Base-by-base conservation (phyloP, 306 rosid genomes). In the Geum urbanum region DNA sequence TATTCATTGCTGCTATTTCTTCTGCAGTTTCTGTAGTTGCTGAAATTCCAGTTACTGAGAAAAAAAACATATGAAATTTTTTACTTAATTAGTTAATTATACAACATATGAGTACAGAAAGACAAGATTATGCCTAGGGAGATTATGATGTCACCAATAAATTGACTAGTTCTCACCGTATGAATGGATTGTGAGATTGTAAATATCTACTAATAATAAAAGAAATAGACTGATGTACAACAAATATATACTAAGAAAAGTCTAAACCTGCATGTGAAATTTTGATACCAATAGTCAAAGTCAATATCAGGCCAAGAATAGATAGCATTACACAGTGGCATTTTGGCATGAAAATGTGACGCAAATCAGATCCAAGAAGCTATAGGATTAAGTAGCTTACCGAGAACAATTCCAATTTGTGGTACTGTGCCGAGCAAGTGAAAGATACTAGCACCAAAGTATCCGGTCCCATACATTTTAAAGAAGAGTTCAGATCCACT, bases 381-480 rank as follows among this genome's bases (percentile, higher is more conserved):
- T 2, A 43, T 40, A 14, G 66, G 40, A 56, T 56, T 32, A 58
- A 32, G 53, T n/a, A 70, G 35, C 60, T 61, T 80, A 76, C 84
- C 78, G 4, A 76, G 60, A 19, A 80, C 60, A 55, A 80, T 46
- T 15, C 32, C 78, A 0, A 73, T 74, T 51, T 69, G 81, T 16
- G 84, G 84, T 41, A 81, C 13, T 2, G 78, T 56, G 43, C 79
- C 76, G 53, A 81, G 76, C 10, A 81, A 7, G 1, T 81, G 84
- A 67, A 77, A 81, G 19, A 74, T 12, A 62, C 79, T 81, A 10
- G 79, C 81, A 50, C 84, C 84, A 51, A 77, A 73, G 35, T 64
- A 4, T 27, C 79, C 81, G 13, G 81, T 77, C 58, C 84, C 84
- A 50, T 77, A 73, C 53, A 66, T 49, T 45, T 58, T 19, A 44